Evolutionary conservation across 75 land plant genomes (phyloP).

Genomic region (Selaginella moellendorffii): DNA sequence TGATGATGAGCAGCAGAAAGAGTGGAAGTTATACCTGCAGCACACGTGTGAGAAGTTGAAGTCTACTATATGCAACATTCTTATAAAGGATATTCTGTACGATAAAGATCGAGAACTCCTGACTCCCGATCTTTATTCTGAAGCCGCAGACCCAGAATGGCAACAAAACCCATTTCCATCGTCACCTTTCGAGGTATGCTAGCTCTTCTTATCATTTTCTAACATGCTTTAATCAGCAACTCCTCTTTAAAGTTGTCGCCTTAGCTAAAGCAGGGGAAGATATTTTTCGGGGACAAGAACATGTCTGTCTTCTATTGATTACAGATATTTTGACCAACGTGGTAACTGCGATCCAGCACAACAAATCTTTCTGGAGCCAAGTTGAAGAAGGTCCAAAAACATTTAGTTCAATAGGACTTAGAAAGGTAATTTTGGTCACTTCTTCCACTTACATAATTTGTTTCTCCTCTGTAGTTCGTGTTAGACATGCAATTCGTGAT

Average conservation of each 20-base stretch:
- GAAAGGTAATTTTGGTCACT: not conserved
- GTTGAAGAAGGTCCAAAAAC: not conserved
- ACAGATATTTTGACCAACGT: not conserved
- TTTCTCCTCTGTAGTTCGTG: constrained; percentile 3
- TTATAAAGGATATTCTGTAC: not conserved
- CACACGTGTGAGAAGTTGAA: not conserved
- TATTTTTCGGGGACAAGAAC: not conserved
- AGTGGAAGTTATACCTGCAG: constrained; percentile 1
- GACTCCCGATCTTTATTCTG: not conserved
- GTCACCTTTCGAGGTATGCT: not conserved
- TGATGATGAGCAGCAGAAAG: not conserved
- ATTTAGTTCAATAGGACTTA: not conserved
- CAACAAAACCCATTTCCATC: not conserved
- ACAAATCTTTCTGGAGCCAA: not conserved
- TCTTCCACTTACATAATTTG: not conserved
- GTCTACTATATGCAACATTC: not conserved
- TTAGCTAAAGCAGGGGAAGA: not conserved
- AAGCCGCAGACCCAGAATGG: not conserved
- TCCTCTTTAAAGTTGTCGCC: not conserved
- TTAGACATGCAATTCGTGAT: constrained; percentile 6
- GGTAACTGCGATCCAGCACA: not conserved
- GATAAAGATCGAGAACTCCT: not conserved
- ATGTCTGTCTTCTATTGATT: not conserved
- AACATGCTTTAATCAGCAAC: not conserved
- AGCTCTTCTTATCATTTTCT: not conserved